These are phyloP conservation scores for Melanopsichium pennsylvanicum DNA, from an alignment of 1,284 basidiomycete species.

Conservation along the genomic window DNA sequence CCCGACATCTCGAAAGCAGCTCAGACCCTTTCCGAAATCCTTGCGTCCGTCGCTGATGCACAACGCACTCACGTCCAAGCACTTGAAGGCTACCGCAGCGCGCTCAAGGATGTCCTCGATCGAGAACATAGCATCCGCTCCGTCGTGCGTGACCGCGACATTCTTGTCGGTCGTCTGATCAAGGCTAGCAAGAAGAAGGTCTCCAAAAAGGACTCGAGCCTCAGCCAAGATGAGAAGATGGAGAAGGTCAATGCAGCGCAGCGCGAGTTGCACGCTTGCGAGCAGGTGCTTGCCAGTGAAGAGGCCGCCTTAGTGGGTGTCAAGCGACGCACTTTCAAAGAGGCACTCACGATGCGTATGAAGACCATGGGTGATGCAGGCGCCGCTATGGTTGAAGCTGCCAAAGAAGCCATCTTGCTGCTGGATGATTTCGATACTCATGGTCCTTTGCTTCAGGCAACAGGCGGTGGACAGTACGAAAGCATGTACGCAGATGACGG, in stretches of 20 bases:
- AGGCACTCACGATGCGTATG: conserved; percentile 67
- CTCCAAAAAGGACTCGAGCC: conserved; percentile 53
- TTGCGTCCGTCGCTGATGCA: conserved; percentile 62
- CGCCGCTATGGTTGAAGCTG: conserved; percentile 65
- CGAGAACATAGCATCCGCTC: conserved; percentile 66
- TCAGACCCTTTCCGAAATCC: conserved; percentile 63
- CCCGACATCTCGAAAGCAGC: conserved; percentile 63
- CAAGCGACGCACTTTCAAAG: conserved; percentile 67
- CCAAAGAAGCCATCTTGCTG: conserved; percentile 64
- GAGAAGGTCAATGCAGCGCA: conserved; percentile 65
- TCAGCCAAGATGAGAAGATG: conserved; percentile 60
- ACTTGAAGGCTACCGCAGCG: conserved; percentile 66
- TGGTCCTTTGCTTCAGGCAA: conserved; percentile 46
- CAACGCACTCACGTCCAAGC: conserved; percentile 66
- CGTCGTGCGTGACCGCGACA: conserved; percentile 67
- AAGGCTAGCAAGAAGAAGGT: conserved; percentile 65
- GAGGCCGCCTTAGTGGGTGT: conserved; percentile 65
- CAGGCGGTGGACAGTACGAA: conserved; percentile 47
- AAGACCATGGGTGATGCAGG: conserved; percentile 67
- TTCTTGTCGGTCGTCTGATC: conserved; percentile 67
- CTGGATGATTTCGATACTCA: conserved; percentile 65
- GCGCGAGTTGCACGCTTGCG: conserved; percentile 67
- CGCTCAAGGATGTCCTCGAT: conserved; percentile 67
- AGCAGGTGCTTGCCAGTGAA: conserved; percentile 66
- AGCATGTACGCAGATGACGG: conserved; percentile 47